These are phyloP conservation scores for Sclerotinia spermophila DNA, from an alignment of 2,329 filamentous ascomycete genomes.

Conservation along the genomic window DNA sequence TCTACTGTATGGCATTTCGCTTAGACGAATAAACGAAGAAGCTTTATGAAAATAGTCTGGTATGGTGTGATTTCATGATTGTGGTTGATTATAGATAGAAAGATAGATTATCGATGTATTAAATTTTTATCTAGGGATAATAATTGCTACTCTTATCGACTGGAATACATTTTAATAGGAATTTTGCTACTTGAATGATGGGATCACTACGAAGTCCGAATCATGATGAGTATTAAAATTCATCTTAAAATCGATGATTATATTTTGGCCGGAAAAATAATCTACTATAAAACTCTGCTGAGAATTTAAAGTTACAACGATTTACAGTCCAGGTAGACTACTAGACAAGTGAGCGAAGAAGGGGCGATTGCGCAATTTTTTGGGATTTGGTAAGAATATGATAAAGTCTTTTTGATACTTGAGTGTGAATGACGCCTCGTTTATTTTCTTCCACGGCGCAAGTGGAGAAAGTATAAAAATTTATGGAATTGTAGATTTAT, in stretches of 20 bases:
- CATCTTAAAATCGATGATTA: background rate
- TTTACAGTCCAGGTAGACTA: background rate
- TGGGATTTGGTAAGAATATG: background rate
- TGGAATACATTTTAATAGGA: background rate
- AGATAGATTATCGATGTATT: background rate
- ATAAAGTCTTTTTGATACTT: background rate
- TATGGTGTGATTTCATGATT: background rate
- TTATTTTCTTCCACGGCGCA: background rate
- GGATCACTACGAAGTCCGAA: background rate
- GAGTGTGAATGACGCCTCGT: background rate
- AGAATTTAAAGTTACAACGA: background rate
- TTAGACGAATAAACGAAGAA: background rate
- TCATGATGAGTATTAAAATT: background rate
- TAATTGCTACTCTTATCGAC: background rate
- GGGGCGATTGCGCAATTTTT: too few species aligned
- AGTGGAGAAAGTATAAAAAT: background rate
- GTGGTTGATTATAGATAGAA: background rate
- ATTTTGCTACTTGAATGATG: background rate
- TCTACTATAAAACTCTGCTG: background rate
- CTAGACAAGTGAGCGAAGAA: too few species aligned
- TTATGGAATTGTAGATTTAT: too few species aligned
- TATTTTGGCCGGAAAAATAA: background rate
- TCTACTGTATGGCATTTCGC: background rate
- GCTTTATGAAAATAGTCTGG: too few species aligned
- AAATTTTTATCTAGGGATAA: background rate